Percentiles rank a stretch among this genome's conserved stretches.
Conservation (phyloP, 148 eudicot genomes). For the Salicornia ramosissima region DNA sequence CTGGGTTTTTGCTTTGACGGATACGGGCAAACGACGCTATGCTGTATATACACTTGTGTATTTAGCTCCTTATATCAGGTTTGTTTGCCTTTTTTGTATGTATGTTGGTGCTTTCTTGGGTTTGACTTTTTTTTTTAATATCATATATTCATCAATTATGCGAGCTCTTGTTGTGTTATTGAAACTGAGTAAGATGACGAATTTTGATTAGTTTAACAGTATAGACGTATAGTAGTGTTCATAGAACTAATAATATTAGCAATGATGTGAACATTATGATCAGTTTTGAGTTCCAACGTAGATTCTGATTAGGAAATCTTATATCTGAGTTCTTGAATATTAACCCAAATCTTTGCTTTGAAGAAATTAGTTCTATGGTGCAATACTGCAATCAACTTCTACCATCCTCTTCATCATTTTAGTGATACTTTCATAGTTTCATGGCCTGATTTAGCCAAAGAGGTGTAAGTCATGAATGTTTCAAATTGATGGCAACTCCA, state of each 20-base stretch:
- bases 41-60: constrained; percentile 82
- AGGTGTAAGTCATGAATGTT: not conserved
- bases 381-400: not conserved
- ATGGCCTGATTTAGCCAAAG: not conserved
- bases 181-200: not conserved
- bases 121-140: not conserved
- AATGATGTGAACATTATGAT: not conserved
- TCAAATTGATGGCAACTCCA: not conserved
- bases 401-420: not conserved
- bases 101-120: not conserved
- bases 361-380: not conserved
- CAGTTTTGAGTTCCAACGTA: not conserved
- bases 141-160: no score
- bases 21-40: constrained; percentile 71
- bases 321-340: not conserved
- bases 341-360: not conserved
- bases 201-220: no score
- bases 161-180: not conserved
- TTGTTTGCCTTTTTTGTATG: not conserved
- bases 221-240: not conserved
- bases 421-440: not conserved
- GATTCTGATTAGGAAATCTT: not conserved
- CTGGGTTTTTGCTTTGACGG: constrained; percentile 94
- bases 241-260: not conserved
- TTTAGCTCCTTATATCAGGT: constrained; percentile 92